Conservation (phyloP, 805 yeast genomes). For the Schwanniomyces occidentalis region DNA sequence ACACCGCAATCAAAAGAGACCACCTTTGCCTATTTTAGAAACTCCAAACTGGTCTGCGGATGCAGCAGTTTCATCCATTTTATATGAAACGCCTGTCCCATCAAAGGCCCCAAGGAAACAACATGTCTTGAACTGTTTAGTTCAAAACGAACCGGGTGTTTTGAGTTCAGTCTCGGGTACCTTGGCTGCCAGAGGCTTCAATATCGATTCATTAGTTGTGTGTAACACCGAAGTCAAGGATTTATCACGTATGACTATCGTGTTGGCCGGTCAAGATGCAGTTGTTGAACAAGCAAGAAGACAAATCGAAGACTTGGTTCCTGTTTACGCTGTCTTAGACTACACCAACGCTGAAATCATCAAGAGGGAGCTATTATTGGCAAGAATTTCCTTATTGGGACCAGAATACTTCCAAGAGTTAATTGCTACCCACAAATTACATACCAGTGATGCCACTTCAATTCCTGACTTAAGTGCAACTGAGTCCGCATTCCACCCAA, state of each 20-base stretch:
- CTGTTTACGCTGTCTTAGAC: conserved; percentile 96
- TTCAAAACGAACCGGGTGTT: conserved; percentile 98
- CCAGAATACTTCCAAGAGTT: conserved; percentile 98
- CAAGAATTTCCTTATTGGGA: conserved; percentile 89
- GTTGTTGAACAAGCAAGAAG: conserved; percentile 97
- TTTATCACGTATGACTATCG: conserved; percentile 95
- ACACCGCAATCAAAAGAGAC: conserved; percentile 83
- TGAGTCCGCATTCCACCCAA: conserved; percentile 73
- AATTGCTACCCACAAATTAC: conserved; percentile 75
- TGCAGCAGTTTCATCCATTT: conserved; percentile 92
- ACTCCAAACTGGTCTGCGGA: conserved; percentile 96
- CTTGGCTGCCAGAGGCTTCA: conserved; percentile 97
- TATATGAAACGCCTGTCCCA: conserved; percentile 84
- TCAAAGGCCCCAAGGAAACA: conserved; percentile 65
- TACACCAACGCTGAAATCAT: conserved; percentile 89
- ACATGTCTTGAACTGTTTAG: conserved; percentile 94
- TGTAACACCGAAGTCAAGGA: conserved; percentile 96
- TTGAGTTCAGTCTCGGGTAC: conserved; percentile 90
- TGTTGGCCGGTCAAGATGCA: conserved; percentile 90
- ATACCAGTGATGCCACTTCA: conserved; percentile 37
- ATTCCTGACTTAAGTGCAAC: conserved; percentile 45
- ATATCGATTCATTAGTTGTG: conserved; percentile 95
- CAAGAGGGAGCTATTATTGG: conserved; percentile 85
- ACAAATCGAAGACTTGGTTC: conserved; percentile 96
- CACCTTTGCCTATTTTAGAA: conserved; percentile 89